A percentile compares a stretch with the other conserved stretches of the same genome.
These are phyloP conservation scores for Garcileccinum viscosum DNA, from an alignment of 1,284 basidiomycete genomes.

Conservation along the genomic window DNA sequence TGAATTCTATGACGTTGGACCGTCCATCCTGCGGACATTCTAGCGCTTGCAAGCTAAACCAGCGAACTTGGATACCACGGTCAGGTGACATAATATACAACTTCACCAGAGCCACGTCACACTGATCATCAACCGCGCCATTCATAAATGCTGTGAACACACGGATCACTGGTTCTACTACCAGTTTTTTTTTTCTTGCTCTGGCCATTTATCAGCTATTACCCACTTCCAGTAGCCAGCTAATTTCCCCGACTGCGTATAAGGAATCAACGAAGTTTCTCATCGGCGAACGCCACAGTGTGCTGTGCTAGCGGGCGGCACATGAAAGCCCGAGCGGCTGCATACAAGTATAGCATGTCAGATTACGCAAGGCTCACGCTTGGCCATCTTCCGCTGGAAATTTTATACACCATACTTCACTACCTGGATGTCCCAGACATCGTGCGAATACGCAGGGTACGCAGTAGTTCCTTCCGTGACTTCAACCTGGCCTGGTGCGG, in stretches of 20 bases:
- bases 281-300: not conserved
- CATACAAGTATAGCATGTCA: not conserved
- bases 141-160: no score
- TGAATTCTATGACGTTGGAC: no score
- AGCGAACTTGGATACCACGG: no score
- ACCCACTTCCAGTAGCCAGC: not conserved
- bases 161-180: no score
- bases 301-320: not conserved
- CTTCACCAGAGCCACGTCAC: no score
- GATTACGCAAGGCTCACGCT: not conserved
- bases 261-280: not conserved
- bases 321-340: not conserved
- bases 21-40: no score
- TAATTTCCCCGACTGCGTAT: not conserved
- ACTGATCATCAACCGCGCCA: no score
- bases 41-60: no score
- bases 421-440: not conserved
- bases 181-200: no score
- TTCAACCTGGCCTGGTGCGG: not conserved
- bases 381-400: not conserved
- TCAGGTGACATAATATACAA: no score
- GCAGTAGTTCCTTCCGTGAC: not conserved
- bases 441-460: not conserved
- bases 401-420: not conserved
- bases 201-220: no score